Evolutionary conservation across 352 stramenopile species (phyloP).

Genomic region (Globisporangium polare): DNA sequence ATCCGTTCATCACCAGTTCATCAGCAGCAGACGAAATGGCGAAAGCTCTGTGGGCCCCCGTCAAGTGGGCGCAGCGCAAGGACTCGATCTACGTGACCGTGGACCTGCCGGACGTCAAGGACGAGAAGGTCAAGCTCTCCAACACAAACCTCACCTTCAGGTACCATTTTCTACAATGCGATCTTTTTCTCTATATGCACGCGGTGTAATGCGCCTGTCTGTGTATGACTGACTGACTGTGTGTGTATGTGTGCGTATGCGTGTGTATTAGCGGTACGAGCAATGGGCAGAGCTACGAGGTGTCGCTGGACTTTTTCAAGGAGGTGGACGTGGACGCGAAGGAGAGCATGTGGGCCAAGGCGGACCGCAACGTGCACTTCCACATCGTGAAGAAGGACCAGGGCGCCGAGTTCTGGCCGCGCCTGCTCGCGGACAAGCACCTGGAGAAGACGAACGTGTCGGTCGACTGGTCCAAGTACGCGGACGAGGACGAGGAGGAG

Average conservation of each 20-base stretch:
- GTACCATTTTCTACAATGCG: slow-evolving; percentile 27
- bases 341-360: slow-evolving; percentile 95
- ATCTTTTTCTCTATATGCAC: background rate
- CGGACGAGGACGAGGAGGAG: slow-evolving; percentile 96
- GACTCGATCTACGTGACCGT: slow-evolving; percentile 97
- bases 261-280: slow-evolving; percentile 67
- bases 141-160: slow-evolving; percentile 89
- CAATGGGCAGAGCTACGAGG: slow-evolving; percentile 91
- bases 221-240: background rate
- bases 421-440: slow-evolving; percentile 94
- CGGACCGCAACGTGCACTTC: slow-evolving; percentile 94
- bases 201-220: too few species aligned
- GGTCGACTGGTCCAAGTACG: slow-evolving; percentile 96
- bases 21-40: slow-evolving; percentile 16
- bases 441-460: slow-evolving; percentile 97
- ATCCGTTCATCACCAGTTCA: background rate
- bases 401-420: slow-evolving; percentile 94
- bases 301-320: slow-evolving; percentile 95
- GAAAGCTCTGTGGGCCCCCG: slow-evolving; percentile 79
- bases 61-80: slow-evolving; percentile 96
- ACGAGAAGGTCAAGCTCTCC: slow-evolving; percentile 90
- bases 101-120: slow-evolving; percentile 92
- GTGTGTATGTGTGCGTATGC: background rate
- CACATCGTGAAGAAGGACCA: slow-evolving; percentile 95
- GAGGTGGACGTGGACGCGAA: slow-evolving; percentile 86